Percentiles rank a stretch among this genome's conserved stretches.
Evolutionary conservation across 352 stramenopile species (phyloP).

Genomic region (Phytophthora macrochlamydospora): DNA sequence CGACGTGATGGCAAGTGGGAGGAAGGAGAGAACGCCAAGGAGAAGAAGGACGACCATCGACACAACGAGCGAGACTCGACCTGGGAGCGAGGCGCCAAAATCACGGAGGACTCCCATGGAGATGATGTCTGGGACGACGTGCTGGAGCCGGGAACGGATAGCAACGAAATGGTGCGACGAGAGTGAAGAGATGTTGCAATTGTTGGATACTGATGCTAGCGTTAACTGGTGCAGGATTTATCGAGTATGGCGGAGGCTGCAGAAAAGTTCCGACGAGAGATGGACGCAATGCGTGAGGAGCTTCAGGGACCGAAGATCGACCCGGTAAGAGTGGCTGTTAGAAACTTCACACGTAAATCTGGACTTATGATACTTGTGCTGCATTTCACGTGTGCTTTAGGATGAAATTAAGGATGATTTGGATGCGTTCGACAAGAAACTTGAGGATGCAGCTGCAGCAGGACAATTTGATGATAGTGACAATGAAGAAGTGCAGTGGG

Average conservation of each 20-base stretch:
- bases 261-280: slow-evolving; percentile 85
- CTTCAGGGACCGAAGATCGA: slow-evolving; percentile 38
- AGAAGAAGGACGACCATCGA: slow-evolving; percentile 33
- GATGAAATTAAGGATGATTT: slow-evolving; percentile 59
- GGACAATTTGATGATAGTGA: slow-evolving; percentile 87
- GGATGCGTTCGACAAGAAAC: slow-evolving; percentile 82
- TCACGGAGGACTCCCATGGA: slow-evolving; percentile 36
- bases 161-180: slow-evolving; percentile 64
- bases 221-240: slow-evolving; percentile 55
- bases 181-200: slow-evolving; percentile 5
- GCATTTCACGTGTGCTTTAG: slow-evolving; percentile 13
- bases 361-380: background rate
- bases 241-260: slow-evolving; percentile 80
- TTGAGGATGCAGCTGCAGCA: slow-evolving; percentile 68
- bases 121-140: slow-evolving; percentile 87
- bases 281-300: slow-evolving; percentile 82
- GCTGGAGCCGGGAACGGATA: slow-evolving; percentile 43
- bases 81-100: slow-evolving; percentile 63
- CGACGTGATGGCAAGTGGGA: slow-evolving; percentile 63
- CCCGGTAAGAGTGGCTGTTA: slow-evolving; percentile 25
- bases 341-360: too few relatives aligned
- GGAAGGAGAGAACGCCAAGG: slow-evolving; percentile 48
- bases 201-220: background rate
- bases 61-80: slow-evolving; percentile 51
- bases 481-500: slow-evolving; percentile 75